These are phyloP conservation scores for Arctium minus DNA, from an alignment of 129 eudicot species.

Conservation along the genomic window DNA sequence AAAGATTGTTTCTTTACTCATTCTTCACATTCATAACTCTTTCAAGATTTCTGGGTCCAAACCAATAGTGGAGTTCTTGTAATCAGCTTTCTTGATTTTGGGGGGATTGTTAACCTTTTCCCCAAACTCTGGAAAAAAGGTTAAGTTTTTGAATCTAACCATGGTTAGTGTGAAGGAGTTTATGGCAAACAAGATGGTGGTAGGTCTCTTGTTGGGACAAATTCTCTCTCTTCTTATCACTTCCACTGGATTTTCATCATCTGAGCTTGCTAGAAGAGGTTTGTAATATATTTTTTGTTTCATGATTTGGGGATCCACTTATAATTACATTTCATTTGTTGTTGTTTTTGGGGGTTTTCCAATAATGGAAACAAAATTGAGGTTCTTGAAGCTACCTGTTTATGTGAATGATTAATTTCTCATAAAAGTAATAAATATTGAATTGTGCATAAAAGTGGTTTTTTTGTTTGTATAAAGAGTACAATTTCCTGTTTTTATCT, in stretches of 20 bases:
- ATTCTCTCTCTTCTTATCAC: constrained; percentile 82
- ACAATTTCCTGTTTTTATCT: constrained; percentile 1
- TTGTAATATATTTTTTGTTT: neutral
- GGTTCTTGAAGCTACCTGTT: constrained; percentile 1
- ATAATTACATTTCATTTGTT: neutral
- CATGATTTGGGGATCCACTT: neutral
- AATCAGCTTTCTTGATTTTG: neutral
- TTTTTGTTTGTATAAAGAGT: constrained; percentile 6
- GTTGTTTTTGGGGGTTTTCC: neutral
- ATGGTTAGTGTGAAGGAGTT: constrained; percentile 46
- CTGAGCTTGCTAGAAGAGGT: constrained; percentile 93
- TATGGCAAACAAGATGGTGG: constrained; percentile 47
- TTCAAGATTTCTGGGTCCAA: constrained; percentile 9
- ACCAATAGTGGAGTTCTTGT: neutral
- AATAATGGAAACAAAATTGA: neutral
- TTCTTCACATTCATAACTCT: neutral
- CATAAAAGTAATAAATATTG: constrained; percentile 7
- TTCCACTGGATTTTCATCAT: constrained; percentile 89
- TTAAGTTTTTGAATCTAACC: neutral
- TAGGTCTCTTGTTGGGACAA: constrained; percentile 76
- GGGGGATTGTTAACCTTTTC: constrained; percentile 6
- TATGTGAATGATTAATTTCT: neutral
- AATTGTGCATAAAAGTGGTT: constrained; percentile 10
- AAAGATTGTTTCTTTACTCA: neutral
- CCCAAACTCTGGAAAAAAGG: neutral